Base-by-base conservation (phyloP, 768 basidiomycete species). In the Lentinula guzmanii region DNA sequence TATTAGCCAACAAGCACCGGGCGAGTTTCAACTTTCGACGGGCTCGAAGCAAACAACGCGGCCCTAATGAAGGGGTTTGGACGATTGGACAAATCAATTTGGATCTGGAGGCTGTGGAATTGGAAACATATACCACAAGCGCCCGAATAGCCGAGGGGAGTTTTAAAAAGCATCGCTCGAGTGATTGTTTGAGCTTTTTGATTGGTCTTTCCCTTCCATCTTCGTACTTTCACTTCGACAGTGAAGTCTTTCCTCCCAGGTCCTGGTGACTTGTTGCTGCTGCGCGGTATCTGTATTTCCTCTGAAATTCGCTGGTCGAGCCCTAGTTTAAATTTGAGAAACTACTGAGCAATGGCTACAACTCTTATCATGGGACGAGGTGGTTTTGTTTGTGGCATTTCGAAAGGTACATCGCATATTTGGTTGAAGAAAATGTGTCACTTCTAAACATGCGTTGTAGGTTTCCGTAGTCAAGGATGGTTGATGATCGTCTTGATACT, bases 231-330 rank as follows among this genome's bases (percentile, higher is more conserved):
- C 55, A 56, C 55, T 56, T 56, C 43, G 55, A 56, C 55, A 56
- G 55, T 56, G 55, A 42, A 56, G 18, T 41, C 28, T 35, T 16
- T n/a, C 21, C n/a, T 15, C 37, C 31, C 55, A 56, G 28, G 55
- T 56, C 55, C 55, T 43, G 55, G 55, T 43, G 55, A 56, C 55
- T 56, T 56, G 37, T 33, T 55, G 41, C 55, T 56, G 55, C 55
- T 56, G 55, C 13, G 55, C 55, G 55, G 55, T 56, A 42, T 6
- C 9, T 18, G 2, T 42, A 37, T 9, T 11, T 15, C 39, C 24
- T 43, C 41, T 41, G 55, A 43, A 37, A 37, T 55, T 55, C 55
- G 55, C 55, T 56, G 55, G 55, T 56, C 55, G 55, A 56, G 21
- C 18, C 28, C 55, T 48, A 48, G 46, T 48, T 48, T 48, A 48